phyloP scores from a whole-genome alignment of 106 monocot species.

The Dendrobium chrysotoxum region DNA sequence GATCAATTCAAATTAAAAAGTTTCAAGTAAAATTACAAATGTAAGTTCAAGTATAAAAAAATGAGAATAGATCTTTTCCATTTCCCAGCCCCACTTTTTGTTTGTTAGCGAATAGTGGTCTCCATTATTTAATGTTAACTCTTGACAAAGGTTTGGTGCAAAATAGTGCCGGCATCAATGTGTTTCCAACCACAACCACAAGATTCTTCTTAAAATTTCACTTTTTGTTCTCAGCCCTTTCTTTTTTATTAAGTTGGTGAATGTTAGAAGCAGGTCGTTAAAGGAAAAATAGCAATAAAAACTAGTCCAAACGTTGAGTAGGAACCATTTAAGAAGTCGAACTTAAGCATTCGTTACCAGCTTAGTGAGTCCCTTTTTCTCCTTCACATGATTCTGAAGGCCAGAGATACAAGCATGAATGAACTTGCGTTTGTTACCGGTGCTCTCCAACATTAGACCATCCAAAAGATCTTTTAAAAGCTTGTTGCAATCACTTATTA shows the following conservation, averaged over 20 bases:
- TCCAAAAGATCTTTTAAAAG: slow-evolving; percentile 94
- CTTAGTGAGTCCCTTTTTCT: slow-evolving; percentile 67
- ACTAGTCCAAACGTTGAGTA: not conserved
- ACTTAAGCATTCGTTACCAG: slow-evolving; percentile 43
- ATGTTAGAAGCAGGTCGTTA: not conserved
- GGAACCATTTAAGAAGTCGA: not conserved
- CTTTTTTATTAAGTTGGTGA: not conserved
- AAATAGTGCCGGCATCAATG: not conserved
- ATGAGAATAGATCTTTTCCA: not conserved
- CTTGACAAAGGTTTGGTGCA: too few relatives aligned
- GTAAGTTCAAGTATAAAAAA: not conserved
- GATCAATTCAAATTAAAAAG: not conserved
- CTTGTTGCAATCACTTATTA: slow-evolving; percentile 83
- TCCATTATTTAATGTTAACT: not conserved
- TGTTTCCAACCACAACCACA: not conserved
- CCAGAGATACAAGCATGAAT: slow-evolving; percentile 94
- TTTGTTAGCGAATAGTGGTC: not conserved
- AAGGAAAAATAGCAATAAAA: not conserved
- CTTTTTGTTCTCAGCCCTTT: not conserved
- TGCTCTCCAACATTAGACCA: slow-evolving; percentile 80
- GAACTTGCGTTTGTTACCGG: slow-evolving; percentile 86
- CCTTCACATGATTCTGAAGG: slow-evolving; percentile 72
- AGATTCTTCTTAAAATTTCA: not conserved
- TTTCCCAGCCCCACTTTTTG: not conserved
- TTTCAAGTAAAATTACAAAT: not conserved